phyloP scores from a whole-genome alignment of 164 flowering plant genomes.

The Liriodendron chinense region DNA sequence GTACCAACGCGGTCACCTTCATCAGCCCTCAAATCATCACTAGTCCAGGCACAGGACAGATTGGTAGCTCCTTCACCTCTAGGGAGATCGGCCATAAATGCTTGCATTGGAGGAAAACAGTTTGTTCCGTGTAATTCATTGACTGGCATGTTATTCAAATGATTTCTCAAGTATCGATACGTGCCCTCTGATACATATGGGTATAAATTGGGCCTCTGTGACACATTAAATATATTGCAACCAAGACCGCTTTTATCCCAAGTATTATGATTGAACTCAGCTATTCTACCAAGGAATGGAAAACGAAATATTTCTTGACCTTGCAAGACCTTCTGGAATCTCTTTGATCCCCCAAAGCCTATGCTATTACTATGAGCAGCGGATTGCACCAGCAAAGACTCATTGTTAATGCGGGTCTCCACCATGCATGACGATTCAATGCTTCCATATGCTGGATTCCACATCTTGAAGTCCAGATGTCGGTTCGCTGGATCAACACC shows the following conservation, averaged over 20 bases:
- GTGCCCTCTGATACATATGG: conserved; percentile 48
- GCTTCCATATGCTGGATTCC: conserved; percentile 28
- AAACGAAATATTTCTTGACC: conserved; percentile 97
- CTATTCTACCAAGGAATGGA: conserved; percentile 41
- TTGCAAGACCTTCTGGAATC: conserved; percentile 99
- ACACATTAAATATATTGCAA: conserved; percentile 32
- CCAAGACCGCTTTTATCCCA: conserved; percentile 43
- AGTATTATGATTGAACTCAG: conserved; percentile 29
- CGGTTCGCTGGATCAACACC: conserved; percentile 50
- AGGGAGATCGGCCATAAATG: conserved; percentile 26
- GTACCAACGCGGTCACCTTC: conserved; percentile 16
- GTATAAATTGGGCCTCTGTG: conserved; percentile 24
- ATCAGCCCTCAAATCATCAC: conserved; percentile 18
- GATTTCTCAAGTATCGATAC: conserved; percentile 21
- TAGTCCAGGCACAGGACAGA: conserved; percentile 24
- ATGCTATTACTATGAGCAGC: conserved; percentile 30
- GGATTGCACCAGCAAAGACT: conserved; percentile 33
- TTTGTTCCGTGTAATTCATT: conserved; percentile 27
- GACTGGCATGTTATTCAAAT: conserved; percentile 27
- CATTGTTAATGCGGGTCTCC: conserved; percentile 20
- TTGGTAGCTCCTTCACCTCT: conserved; percentile 28
- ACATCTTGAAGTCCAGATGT: conserved; percentile 24
- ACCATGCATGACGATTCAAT: conserved; percentile 24
- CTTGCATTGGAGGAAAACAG: conserved; percentile 24
- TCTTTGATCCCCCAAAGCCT: conserved; percentile 61